Evolutionary conservation across 768 basidiomycete genomes (phyloP).

Genomic region (Suillus luteus): DNA sequence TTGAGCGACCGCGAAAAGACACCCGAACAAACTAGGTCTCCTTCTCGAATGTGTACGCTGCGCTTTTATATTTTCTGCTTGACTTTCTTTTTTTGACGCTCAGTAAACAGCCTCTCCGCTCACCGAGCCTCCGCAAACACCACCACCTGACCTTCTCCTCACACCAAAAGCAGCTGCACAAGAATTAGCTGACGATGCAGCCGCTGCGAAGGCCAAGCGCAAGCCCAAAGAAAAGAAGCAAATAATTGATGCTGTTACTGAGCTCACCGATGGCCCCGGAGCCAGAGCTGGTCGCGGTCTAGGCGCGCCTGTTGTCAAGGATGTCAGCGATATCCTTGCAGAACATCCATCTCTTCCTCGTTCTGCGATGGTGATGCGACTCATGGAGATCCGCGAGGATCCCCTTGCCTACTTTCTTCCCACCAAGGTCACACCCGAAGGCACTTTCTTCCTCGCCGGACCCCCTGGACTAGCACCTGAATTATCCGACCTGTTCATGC

Average conservation of each 20-base stretch:
- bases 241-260: slow-evolving; percentile 88
- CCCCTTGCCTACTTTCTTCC: slow-evolving; percentile 87
- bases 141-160: slow-evolving; percentile 60
- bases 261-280: slow-evolving; percentile 68
- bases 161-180: slow-evolving; percentile 50
- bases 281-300: slow-evolving; percentile 57
- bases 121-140: slow-evolving; percentile 74
- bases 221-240: slow-evolving; percentile 78
- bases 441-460: slow-evolving; percentile 78
- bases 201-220: slow-evolving; percentile 44
- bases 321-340: slow-evolving; percentile 71
- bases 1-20: slow-evolving; percentile 51
- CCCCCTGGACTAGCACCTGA: slow-evolving; percentile 85
- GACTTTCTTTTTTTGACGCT: slow-evolving; percentile 8
- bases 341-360: slow-evolving; percentile 85
- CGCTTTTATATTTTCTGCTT: slow-evolving; percentile 2
- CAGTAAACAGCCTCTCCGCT: slow-evolving; percentile 66
- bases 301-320: slow-evolving; percentile 52
- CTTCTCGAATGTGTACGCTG: slow-evolving; percentile 69
- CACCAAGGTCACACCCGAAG: slow-evolving; percentile 69
- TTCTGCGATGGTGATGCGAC: slow-evolving; percentile 81
- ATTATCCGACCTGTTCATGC: slow-evolving; percentile 81
- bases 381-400: slow-evolving; percentile 83
- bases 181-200: slow-evolving; percentile 40
- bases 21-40: slow-evolving; percentile 58